A percentile compares a stretch with the other conserved stretches of the same genome.
Evolutionary conservation across 2,329 filamentous ascomycete genomes (phyloP).

Genomic region (Colletotrichum sublineola): DNA sequence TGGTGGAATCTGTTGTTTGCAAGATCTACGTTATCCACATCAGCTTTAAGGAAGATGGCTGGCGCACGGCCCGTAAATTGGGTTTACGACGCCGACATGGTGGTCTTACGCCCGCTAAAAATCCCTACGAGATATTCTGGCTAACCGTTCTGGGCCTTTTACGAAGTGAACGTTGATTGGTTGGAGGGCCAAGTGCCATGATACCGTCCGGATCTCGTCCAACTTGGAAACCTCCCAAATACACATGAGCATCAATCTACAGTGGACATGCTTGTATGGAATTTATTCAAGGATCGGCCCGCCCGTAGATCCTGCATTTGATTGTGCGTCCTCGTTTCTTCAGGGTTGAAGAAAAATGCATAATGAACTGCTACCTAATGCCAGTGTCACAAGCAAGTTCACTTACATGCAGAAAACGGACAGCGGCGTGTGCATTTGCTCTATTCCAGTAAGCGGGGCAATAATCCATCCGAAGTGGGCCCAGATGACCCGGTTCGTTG

Average conservation of each 20-base stretch:
- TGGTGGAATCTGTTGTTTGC: background rate
- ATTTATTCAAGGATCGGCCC: background rate
- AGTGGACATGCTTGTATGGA: background rate
- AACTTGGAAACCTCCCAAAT: background rate
- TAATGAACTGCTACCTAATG: background rate
- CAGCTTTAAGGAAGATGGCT: background rate
- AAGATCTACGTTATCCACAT: background rate
- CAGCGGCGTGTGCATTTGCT: slow-evolving; percentile 8
- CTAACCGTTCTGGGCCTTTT: slow-evolving; percentile 8
- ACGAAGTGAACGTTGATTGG: slow-evolving; percentile 8
- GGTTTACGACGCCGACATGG: background rate
- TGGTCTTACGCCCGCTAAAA: background rate
- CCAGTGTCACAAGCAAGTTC: slow-evolving; percentile 1
- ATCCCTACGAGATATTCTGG: background rate
- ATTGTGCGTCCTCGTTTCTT: background rate
- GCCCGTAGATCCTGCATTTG: background rate
- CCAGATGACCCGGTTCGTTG: slow-evolving; percentile 27
- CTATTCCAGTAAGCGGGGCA: slow-evolving; percentile 24
- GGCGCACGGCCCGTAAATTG: slow-evolving; percentile 17
- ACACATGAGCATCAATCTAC: background rate
- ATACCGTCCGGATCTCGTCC: background rate
- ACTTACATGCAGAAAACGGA: slow-evolving; percentile 9
- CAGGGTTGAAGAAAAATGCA: background rate
- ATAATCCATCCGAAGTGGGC: slow-evolving; percentile 32
- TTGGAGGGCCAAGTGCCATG: background rate